These are phyloP conservation scores for Terana coerulea DNA, from an alignment of 768 basidiomycete species.

Conservation along the genomic window DNA sequence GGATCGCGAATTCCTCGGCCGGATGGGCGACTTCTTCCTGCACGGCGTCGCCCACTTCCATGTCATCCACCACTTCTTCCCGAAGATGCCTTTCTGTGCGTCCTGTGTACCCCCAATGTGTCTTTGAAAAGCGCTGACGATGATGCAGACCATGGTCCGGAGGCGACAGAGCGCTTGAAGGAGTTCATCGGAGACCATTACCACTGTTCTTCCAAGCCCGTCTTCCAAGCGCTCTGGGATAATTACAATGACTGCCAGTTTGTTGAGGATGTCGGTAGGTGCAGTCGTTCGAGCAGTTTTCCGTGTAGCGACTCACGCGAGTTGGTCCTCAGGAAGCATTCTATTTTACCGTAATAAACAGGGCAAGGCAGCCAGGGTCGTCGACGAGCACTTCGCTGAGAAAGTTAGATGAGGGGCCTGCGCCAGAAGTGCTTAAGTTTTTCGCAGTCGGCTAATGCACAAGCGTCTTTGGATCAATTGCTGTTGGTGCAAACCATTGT, in stretches of 20 bases:
- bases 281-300: too few relatives aligned
- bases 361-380: too few relatives aligned
- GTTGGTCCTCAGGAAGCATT: conserved; percentile 3
- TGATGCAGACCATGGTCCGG: conserved; percentile 23
- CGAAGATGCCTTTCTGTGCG: conserved; percentile 19
- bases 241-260: conserved; percentile 33
- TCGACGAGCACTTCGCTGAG: too few relatives aligned
- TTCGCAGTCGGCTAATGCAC: too few relatives aligned
- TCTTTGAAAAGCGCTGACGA: not conserved
- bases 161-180: conserved; percentile 28
- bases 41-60: conserved; percentile 25
- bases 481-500: too few relatives aligned
- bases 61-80: conserved; percentile 28
- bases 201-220: conserved; percentile 22
- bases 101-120: not conserved
- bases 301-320: too few relatives aligned
- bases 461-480: too few relatives aligned
- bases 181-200: conserved; percentile 30
- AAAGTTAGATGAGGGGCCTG: too few relatives aligned
- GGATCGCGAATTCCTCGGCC: conserved; percentile 24
- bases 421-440: too few relatives aligned
- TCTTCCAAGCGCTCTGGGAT: conserved; percentile 31
- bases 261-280: conserved; percentile 30
- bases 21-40: conserved; percentile 26
- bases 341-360: conserved; percentile 9